Percentiles rank a stretch among this genome's conserved stretches.
Evolutionary conservation across 768 basidiomycete genomes (phyloP).

Genomic region (Candolleomyces eurysporus): DNA sequence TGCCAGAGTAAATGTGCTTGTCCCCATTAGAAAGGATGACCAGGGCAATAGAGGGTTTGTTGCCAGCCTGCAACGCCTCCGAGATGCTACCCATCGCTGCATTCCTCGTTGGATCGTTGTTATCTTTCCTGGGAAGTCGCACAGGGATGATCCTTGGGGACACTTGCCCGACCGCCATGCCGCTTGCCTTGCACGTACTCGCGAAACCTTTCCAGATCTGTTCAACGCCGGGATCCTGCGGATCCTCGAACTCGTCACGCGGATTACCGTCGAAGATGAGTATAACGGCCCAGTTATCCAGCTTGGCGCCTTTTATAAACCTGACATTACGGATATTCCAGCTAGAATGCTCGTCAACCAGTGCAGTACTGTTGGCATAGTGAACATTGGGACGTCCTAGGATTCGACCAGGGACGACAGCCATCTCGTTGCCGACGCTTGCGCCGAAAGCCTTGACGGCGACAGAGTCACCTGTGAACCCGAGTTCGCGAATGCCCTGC

Average conservation of each 20-base stretch:
- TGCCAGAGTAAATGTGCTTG: conserved; percentile 72
- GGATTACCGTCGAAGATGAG: conserved; percentile 54
- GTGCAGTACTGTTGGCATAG: conserved; percentile 49
- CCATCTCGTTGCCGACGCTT: conserved; percentile 58
- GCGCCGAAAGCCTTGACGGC: conserved; percentile 61
- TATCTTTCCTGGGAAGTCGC: conserved; percentile 48
- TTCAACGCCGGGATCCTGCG: conserved; percentile 52
- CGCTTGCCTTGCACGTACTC: conserved; percentile 60
- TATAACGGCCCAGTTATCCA: conserved; percentile 68
- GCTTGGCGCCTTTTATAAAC: conserved; percentile 54
- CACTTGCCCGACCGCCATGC: conserved; percentile 49
- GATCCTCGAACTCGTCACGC: conserved; percentile 58
- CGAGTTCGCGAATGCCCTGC: conserved; percentile 61
- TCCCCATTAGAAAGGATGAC: conserved; percentile 69
- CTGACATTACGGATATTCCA: conserved; percentile 75
- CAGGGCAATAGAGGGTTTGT: conserved; percentile 56
- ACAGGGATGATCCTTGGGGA: conserved; percentile 39
- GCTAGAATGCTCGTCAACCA: conserved; percentile 59
- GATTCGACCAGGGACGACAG: conserved; percentile 67
- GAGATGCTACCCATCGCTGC: conserved; percentile 48
- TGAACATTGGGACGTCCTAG: conserved; percentile 58
- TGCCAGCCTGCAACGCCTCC: conserved; percentile 32
- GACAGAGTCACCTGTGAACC: conserved; percentile 36
- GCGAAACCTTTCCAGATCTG: conserved; percentile 50
- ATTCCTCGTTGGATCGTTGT: conserved; percentile 53